Evolutionary conservation across 2,329 filamentous ascomycete genomes (phyloP), one percentile per base, ranked within the genome.

Genomic region (Beauveria rudraprayagi): DNA sequence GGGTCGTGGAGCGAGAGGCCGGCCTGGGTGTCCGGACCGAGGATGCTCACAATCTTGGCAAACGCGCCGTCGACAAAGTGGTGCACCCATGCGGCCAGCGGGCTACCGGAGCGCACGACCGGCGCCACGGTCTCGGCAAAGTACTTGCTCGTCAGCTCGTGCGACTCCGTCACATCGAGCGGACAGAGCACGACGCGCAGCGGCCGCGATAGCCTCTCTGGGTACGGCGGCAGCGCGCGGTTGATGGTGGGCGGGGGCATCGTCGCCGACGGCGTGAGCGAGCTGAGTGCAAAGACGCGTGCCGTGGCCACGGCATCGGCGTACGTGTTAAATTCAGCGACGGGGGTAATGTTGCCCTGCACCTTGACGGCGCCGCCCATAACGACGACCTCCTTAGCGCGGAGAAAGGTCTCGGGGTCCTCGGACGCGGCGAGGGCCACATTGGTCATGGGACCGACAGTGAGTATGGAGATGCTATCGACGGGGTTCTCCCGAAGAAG

Each of bases 321-420:
- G 70, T 91, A 96, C 61, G 89, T 89, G 78, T 99, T 99, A 83
- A 99, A 99, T 73, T 99, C 94, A 64, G 90, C 91, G 14, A 88
- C 84, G 1, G 94, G 93, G 51, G 85, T 87, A 69, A 90, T 86
- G 73, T 99, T 99, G 67, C 94, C 94, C 56, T 86, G 82, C 50
- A 86, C 77, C 62, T 89, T 81, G 59, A 99, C 83, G 26, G 90
- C 87, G 63, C 94, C 94, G 62, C 93, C 94, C 94, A 99, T 99
- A 52, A 97, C 90, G 4, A 96, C 88, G 3, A 99, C 83, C 74
- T 97, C 92, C 73, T 95, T 96, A 54, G 87, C 90, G 48, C 86
- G 85, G 60, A 99, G 80, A 73, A 99, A 97, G 0, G 92, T 88
- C 73, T 93, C 91, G 0, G 92, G 88, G 67, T 97, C 93, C 69